Conservation (phyloP, 345 rosid genomes). For the Eucalyptus microcorys region DNA sequence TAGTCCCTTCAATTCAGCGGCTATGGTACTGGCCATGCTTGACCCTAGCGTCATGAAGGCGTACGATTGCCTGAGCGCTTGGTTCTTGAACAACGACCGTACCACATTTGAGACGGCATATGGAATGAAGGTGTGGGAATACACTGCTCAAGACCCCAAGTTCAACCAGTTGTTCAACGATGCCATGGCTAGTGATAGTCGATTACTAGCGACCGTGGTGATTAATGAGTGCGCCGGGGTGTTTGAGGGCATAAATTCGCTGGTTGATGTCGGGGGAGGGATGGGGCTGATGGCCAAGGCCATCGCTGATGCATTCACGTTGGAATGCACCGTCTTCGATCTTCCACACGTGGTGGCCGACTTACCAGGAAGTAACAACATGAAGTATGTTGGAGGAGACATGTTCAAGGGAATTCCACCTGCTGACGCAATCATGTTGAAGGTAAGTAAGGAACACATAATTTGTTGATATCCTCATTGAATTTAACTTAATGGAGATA, state of each 20-base stretch:
- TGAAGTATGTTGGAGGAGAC: slow-evolving; percentile 14
- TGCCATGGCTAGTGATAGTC: no score
- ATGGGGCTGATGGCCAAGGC: slow-evolving; percentile 7
- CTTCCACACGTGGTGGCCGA: slow-evolving; percentile 2
- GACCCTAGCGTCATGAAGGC: no score
- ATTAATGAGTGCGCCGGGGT: neutral
- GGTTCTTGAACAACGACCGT: no score
- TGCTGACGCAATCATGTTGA: slow-evolving; percentile 6
- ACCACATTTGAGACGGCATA: no score
- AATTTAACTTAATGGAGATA: no score
- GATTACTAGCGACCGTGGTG: no score
- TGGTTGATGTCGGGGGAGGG: slow-evolving; percentile 26
- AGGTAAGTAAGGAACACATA: neutral
- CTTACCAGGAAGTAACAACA: neutral
- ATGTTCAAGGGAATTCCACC: slow-evolving; percentile 16
- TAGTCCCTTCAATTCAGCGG: neutral
- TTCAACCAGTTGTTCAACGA: no score
- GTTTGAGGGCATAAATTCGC: slow-evolving; percentile 7
- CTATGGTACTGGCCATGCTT: no score
- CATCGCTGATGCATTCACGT: neutral
- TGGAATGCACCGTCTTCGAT: slow-evolving; percentile 11
- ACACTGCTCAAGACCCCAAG: no score
- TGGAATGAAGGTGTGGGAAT: no score
- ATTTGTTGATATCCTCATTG: no score
- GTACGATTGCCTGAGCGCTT: no score